Conservation (phyloP, 129 eudicot species). For the Pittosporum tobira region DNA sequence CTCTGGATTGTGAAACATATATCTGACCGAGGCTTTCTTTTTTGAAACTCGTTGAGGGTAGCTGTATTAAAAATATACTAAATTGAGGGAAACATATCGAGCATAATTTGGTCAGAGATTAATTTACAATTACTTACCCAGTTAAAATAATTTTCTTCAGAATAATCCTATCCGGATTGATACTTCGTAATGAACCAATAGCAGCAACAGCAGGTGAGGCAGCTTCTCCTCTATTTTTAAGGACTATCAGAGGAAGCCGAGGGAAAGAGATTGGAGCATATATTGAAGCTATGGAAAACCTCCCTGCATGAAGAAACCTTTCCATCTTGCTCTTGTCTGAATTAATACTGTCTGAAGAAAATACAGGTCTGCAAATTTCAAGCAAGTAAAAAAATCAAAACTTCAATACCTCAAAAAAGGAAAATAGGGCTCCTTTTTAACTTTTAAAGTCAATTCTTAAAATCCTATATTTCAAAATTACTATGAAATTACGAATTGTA, state of each 20-base stretch:
- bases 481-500: too few relatives aligned
- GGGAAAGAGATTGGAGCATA: slow-evolving; percentile 88
- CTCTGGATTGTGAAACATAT: slow-evolving; percentile 92
- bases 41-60: slow-evolving; percentile 97
- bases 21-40: slow-evolving; percentile 79
- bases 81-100: not conserved
- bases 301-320: slow-evolving; percentile 91
- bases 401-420: not conserved
- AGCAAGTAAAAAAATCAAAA: not conserved
- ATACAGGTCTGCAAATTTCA: slow-evolving; percentile 66
- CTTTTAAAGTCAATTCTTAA: too few relatives aligned
- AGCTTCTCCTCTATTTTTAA: slow-evolving; percentile 50
- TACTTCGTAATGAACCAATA: slow-evolving; percentile 67
- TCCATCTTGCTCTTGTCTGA: slow-evolving; percentile 95
- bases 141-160: slow-evolving; percentile 76
- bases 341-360: slow-evolving; percentile 70
- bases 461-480: too few relatives aligned
- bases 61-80: slow-evolving; percentile 34
- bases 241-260: slow-evolving; percentile 69
- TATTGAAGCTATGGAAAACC: slow-evolving; percentile 75
- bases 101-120: too few relatives aligned
- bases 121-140: too few relatives aligned
- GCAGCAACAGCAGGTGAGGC: slow-evolving; percentile 70
- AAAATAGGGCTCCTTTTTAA: too few relatives aligned
- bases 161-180: slow-evolving; percentile 77